Percentiles rank a stretch among this genome's conserved stretches.
Conservation (phyloP, 1,139 yeast species). For the Debaryomycetaceae sp. region DNA sequence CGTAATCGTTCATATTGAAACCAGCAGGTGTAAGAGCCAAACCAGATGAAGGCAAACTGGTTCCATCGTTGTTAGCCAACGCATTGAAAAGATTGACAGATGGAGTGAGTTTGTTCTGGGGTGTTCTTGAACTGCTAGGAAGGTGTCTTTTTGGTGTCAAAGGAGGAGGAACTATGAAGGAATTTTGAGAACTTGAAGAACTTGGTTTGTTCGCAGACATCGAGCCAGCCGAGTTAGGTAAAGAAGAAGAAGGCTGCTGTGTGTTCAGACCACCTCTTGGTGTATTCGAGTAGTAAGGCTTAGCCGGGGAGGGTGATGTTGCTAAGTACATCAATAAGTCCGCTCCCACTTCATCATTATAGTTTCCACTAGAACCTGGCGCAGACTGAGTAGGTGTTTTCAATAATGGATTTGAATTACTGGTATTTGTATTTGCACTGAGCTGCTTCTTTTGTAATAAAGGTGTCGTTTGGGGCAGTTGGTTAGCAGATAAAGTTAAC, state of each 20-base stretch:
- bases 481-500: slow-evolving; percentile 18
- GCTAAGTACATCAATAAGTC: slow-evolving; percentile 79
- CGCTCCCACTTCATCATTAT: slow-evolving; percentile 73
- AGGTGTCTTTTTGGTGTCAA: slow-evolving; percentile 45
- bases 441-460: slow-evolving; percentile 26
- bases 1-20: slow-evolving; percentile 79
- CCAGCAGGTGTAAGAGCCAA: slow-evolving; percentile 60
- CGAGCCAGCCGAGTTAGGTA: slow-evolving; percentile 14
- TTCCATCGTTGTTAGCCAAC: slow-evolving; percentile 14
- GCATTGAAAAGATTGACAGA: slow-evolving; percentile 32
- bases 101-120: slow-evolving; percentile 45
- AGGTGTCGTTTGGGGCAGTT: slow-evolving; percentile 31
- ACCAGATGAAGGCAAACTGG: slow-evolving; percentile 43
- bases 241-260: slow-evolving; percentile 7
- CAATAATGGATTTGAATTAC: slow-evolving; percentile 19
- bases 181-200: slow-evolving; percentile 13
- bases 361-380: slow-evolving; percentile 12
- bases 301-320: slow-evolving; percentile 79
- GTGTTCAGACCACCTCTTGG: slow-evolving; percentile 18
- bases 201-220: slow-evolving; percentile 13
- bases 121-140: slow-evolving; percentile 32
- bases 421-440: slow-evolving; percentile 7
- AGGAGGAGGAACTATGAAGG: slow-evolving; percentile 42
- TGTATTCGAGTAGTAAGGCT: slow-evolving; percentile 33
- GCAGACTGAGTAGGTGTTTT: slow-evolving; percentile 38